Conservation (phyloP, 257 asterid genomes). For the Apocynum venetum region DNA sequence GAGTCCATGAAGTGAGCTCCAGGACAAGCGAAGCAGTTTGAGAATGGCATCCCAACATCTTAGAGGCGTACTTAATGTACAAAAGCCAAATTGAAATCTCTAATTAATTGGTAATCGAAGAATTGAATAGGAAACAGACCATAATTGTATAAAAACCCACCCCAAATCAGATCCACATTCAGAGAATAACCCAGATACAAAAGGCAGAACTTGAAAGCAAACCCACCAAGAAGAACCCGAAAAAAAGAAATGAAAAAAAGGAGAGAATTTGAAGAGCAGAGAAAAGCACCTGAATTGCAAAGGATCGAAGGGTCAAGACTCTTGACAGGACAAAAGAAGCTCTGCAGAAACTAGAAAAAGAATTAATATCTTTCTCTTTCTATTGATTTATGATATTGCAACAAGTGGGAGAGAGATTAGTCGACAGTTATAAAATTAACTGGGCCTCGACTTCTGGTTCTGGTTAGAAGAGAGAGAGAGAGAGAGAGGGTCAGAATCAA, state of each 20-base stretch:
- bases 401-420: conserved; percentile 7
- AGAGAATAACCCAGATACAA: conserved; percentile 12
- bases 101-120: background rate
- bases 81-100: background rate
- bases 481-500: conserved; percentile 2
- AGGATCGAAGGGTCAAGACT: background rate
- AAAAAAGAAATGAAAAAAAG: background rate
- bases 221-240: background rate
- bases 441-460: background rate
- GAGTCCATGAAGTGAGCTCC: conserved; percentile 10
- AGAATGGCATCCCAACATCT: background rate
- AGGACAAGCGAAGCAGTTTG: conserved; percentile 1
- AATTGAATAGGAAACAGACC: conserved; percentile 16
- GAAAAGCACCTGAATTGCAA: conserved; percentile 12
- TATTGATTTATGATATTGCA: background rate
- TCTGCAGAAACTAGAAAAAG: conserved; percentile 1
- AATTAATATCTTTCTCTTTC: background rate
- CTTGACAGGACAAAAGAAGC: background rate
- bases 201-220: conserved; percentile 1
- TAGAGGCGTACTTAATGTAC: background rate
- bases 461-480: background rate
- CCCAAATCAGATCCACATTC: conserved; percentile 19
- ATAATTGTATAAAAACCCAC: conserved; percentile 8
- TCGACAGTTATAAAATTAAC: background rate
- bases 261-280: background rate